Percentiles rank a stretch among this genome's conserved stretches.
phyloP scores from a whole-genome alignment of 257 asterid species.

The Sherardia arvensis region DNA sequence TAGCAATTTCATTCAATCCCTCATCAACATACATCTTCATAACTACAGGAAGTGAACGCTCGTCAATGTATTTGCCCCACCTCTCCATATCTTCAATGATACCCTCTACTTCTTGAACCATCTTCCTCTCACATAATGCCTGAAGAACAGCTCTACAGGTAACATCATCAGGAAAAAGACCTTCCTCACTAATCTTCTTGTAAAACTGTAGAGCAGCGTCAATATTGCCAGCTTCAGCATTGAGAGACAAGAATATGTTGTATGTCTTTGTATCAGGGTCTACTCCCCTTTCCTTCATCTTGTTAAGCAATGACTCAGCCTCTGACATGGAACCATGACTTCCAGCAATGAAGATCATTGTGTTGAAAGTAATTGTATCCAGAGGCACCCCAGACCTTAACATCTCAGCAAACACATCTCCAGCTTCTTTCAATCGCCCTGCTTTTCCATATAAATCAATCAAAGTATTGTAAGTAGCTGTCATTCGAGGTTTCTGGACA shows the following conservation, averaged over 20 bases:
- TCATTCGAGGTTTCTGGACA: slow-evolving; percentile 43
- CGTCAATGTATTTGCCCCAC: slow-evolving; percentile 39
- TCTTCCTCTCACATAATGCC: slow-evolving; percentile 51
- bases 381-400: slow-evolving; percentile 60
- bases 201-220: slow-evolving; percentile 55
- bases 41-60: slow-evolving; percentile 63
- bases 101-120: slow-evolving; percentile 63
- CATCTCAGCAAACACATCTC: slow-evolving; percentile 70
- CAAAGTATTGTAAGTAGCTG: slow-evolving; percentile 77
- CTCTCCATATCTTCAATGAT: slow-evolving; percentile 68
- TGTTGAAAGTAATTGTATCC: slow-evolving; percentile 75
- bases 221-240: slow-evolving; percentile 47
- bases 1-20: slow-evolving; percentile 51
- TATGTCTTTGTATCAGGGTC: slow-evolving; percentile 79
- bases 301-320: slow-evolving; percentile 63
- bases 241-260: slow-evolving; percentile 59
- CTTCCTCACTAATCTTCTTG: slow-evolving; percentile 57
- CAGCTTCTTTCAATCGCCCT: slow-evolving; percentile 73
- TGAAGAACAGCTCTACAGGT: slow-evolving; percentile 56
- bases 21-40: slow-evolving; percentile 57
- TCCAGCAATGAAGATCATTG: slow-evolving; percentile 82
- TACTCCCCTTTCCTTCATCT: slow-evolving; percentile 79
- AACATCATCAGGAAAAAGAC: slow-evolving; percentile 81
- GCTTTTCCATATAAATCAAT: slow-evolving; percentile 94
- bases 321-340: slow-evolving; percentile 66